Evolutionary conservation across 495 filamentous ascomycete genomes (phyloP).

Genomic region (Aspergillus homomorphus): DNA sequence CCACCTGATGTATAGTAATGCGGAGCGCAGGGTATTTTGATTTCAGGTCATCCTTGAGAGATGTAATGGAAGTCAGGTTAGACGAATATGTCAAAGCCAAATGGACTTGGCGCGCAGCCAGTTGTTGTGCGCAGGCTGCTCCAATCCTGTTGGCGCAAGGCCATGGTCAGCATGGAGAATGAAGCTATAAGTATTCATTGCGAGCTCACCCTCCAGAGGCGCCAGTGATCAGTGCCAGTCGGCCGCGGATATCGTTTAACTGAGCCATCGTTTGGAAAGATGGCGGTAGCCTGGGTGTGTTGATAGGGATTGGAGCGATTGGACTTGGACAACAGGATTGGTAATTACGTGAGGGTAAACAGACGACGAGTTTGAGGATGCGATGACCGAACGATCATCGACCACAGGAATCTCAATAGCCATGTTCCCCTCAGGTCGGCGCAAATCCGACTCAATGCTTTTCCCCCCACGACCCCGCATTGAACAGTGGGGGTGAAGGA

Average conservation of each 20-base stretch:
- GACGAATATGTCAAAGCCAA: constrained; percentile 62
- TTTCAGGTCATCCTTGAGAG: constrained; percentile 41
- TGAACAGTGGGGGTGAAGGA: constrained; percentile 1
- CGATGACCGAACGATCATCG: no score
- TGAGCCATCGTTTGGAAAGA: not conserved
- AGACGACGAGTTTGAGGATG: not conserved
- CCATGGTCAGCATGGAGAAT: not conserved
- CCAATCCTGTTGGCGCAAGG: constrained; percentile 48
- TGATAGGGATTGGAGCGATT: not conserved
- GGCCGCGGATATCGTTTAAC: constrained; percentile 54
- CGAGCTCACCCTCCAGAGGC: constrained; percentile 60
- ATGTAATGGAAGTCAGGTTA: constrained; percentile 45
- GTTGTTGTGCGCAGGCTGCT: constrained; percentile 54
- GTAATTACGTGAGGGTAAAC: not conserved
- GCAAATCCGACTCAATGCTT: constrained; percentile 11
- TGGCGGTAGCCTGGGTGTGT: not conserved
- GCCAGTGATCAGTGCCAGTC: constrained; percentile 61
- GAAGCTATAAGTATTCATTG: not conserved
- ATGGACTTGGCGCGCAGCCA: constrained; percentile 51
- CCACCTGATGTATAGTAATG: constrained; percentile 55
- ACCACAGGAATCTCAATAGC: no score
- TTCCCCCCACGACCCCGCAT: constrained; percentile 14
- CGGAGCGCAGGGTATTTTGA: constrained; percentile 32
- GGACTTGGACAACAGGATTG: not conserved
- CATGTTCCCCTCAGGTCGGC: constrained; percentile 17